Percentiles rank a stretch among this genome's conserved stretches.
phyloP scores from a whole-genome alignment of 495 filamentous ascomycete species.

The Talaromyces liani region DNA sequence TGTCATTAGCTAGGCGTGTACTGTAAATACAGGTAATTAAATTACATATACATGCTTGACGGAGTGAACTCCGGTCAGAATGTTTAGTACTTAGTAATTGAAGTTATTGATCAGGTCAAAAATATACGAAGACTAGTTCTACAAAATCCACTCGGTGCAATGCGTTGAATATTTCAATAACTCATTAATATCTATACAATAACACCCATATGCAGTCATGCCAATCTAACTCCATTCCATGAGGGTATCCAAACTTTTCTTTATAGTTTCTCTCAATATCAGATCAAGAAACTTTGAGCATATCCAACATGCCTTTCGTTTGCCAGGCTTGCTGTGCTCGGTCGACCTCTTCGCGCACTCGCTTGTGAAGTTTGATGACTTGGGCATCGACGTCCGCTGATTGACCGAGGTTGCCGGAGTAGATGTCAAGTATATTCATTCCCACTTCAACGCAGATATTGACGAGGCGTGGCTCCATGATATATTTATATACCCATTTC shows the following conservation, averaged over 20 bases:
- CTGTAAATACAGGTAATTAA: not conserved
- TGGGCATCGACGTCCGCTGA: slow-evolving; percentile 62
- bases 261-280: not conserved
- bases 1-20: not conserved
- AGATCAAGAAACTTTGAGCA: slow-evolving; percentile 44
- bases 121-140: not conserved
- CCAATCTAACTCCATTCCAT: slow-evolving; percentile 19
- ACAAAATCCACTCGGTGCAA: not conserved
- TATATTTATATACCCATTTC: slow-evolving; percentile 71
- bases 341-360: slow-evolving; percentile 71
- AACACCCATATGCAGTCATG: not conserved
- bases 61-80: not conserved
- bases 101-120: not conserved
- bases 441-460: slow-evolving; percentile 70
- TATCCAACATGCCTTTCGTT: slow-evolving; percentile 78
- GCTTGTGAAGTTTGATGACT: slow-evolving; percentile 54
- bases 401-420: slow-evolving; percentile 70
- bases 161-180: not conserved
- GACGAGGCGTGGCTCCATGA: slow-evolving; percentile 72
- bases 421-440: slow-evolving; percentile 76
- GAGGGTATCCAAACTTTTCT: slow-evolving; percentile 10
- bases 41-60: not conserved
- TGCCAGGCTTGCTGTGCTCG: slow-evolving; percentile 69
- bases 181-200: not conserved
- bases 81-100: not conserved